Conservation (phyloP, 495 filamentous ascomycete species). For the Neurospora tetrasperma region DNA sequence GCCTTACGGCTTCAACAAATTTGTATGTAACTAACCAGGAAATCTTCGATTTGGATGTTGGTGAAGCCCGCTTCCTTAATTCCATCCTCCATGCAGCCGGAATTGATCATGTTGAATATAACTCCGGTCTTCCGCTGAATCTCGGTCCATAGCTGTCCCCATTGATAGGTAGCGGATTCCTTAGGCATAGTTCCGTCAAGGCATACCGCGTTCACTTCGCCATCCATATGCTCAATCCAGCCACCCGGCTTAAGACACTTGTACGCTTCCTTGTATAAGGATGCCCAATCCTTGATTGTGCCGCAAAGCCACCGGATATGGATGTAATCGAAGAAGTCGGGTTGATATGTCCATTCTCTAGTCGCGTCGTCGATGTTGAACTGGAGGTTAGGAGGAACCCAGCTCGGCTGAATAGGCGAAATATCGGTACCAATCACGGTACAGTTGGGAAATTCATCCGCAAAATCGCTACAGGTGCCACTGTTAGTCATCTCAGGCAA, state of each 20-base stretch:
- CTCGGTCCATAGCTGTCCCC: not conserved
- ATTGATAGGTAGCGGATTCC: not conserved
- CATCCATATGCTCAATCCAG: slow-evolving; percentile 17
- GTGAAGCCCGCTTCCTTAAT: slow-evolving; percentile 50
- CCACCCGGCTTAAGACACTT: slow-evolving; percentile 26
- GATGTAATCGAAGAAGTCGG: slow-evolving; percentile 42
- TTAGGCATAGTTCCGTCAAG: not conserved
- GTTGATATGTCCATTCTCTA: slow-evolving; percentile 36
- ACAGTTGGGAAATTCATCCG: slow-evolving; percentile 38
- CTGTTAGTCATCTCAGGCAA: not conserved
- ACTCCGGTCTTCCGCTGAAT: not conserved
- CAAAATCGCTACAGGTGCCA: slow-evolving; percentile 6
- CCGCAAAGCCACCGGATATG: slow-evolving; percentile 44
- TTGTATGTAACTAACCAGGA: not conserved
- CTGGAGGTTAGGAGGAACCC: slow-evolving; percentile 33
- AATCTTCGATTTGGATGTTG: slow-evolving; percentile 30
- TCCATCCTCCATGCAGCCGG: slow-evolving; percentile 40
- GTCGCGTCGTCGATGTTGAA: slow-evolving; percentile 45
- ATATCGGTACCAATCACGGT: slow-evolving; percentile 51
- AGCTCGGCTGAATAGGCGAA: slow-evolving; percentile 40
- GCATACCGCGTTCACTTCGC: not conserved
- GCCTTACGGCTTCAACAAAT: not conserved
- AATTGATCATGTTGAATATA: slow-evolving; percentile 6
- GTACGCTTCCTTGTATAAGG: slow-evolving; percentile 24
- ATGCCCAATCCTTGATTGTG: slow-evolving; percentile 39